phyloP scores from a whole-genome alignment of 1,139 yeast species.

The Dujonia santamariae region DNA sequence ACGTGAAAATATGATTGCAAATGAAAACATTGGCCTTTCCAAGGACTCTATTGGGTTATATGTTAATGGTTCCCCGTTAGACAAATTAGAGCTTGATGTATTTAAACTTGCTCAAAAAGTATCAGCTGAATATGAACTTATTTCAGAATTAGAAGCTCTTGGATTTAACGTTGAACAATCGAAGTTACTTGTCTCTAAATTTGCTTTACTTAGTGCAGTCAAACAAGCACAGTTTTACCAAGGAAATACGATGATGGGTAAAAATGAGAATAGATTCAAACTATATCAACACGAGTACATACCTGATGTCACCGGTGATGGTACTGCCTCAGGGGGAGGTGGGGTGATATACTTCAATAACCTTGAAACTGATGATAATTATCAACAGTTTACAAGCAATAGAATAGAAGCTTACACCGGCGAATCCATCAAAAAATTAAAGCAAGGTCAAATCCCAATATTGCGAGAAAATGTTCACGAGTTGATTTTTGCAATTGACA shows the following conservation, averaged over 20 bases:
- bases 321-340: slow-evolving; percentile 22
- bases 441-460: slow-evolving; percentile 64
- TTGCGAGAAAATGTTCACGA: slow-evolving; percentile 76
- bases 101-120: slow-evolving; percentile 34
- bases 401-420: slow-evolving; percentile 38
- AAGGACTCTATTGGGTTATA: slow-evolving; percentile 51
- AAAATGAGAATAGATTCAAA: slow-evolving; percentile 36
- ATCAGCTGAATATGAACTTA: slow-evolving; percentile 32
- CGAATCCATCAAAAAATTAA: slow-evolving; percentile 19
- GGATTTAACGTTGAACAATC: slow-evolving; percentile 39
- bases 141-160: slow-evolving; percentile 25
- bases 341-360: slow-evolving; percentile 76
- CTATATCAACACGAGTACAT: slow-evolving; percentile 31
- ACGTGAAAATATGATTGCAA: slow-evolving; percentile 19
- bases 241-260: slow-evolving; percentile 30
- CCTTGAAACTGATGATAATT: slow-evolving; percentile 60
- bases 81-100: slow-evolving; percentile 41
- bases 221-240: slow-evolving; percentile 31
- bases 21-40: slow-evolving; percentile 32
- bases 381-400: slow-evolving; percentile 44
- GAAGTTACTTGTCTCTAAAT: slow-evolving; percentile 38
- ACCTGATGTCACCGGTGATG: too few species aligned
- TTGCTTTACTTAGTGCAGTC: slow-evolving; percentile 41
- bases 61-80: slow-evolving; percentile 59
- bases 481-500: slow-evolving; percentile 65